Evolutionary conservation across 768 basidiomycete genomes (phyloP).

Genomic region (Phaeotremella fagi): DNA sequence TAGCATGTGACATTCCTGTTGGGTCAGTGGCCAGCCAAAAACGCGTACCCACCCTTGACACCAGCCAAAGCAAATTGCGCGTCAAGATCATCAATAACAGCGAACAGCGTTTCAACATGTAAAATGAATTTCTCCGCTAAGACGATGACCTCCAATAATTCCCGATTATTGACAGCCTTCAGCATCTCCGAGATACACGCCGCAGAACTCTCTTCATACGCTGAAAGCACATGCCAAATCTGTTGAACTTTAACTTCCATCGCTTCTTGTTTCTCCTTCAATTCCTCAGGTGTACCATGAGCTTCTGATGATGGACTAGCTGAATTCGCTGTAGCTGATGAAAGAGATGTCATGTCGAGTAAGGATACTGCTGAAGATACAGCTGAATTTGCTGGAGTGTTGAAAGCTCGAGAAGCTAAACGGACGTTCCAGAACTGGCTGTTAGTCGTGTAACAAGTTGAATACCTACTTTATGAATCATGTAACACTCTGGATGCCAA

Average conservation of each 20-base stretch:
- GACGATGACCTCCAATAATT: constrained; percentile 92
- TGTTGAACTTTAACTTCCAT: constrained; percentile 98
- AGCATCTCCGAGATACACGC: constrained; percentile 99
- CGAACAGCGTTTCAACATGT: constrained; percentile 96
- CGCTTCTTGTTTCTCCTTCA: constrained; percentile 82
- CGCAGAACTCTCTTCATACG: constrained; percentile 98
- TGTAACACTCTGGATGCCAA: constrained; percentile 99
- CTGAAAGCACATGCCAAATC: constrained; percentile 97
- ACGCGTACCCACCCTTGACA: constrained; percentile 68
- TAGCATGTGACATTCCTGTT: constrained; percentile 94
- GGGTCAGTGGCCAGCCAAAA: background rate
- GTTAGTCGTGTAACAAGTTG: background rate
- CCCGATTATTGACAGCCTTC: constrained; percentile 90
- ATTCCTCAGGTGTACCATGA: constrained; percentile 66
- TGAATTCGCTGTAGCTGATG: constrained; percentile 37
- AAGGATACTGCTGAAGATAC: constrained; percentile 43
- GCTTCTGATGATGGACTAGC: constrained; percentile 72
- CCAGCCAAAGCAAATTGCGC: constrained; percentile 71
- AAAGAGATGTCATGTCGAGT: constrained; percentile 39
- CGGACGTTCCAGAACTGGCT: constrained; percentile 98
- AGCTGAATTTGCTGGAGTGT: constrained; percentile 42
- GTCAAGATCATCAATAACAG: constrained; percentile 93
- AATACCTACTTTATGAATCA: constrained; percentile 89
- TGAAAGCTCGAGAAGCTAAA: constrained; percentile 48
- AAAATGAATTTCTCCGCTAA: constrained; percentile 99